phyloP scores from a whole-genome alignment of 257 asterid species.

The Rhazya stricta region DNA sequence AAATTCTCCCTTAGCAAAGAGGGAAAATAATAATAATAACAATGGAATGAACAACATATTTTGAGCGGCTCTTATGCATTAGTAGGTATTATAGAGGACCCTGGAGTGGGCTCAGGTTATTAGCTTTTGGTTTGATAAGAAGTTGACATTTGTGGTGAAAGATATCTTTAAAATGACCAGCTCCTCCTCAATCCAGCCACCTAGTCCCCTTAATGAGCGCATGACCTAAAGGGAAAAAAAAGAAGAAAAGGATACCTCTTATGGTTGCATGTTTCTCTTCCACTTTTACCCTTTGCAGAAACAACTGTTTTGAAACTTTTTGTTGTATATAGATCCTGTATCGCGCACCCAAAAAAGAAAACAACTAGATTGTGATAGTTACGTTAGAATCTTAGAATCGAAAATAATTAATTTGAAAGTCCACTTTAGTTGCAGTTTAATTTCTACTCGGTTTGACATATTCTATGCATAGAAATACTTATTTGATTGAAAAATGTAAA shows the following conservation, averaged over 20 bases:
- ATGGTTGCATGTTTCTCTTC: not conserved
- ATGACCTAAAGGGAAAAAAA: not conserved
- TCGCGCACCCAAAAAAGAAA: not conserved
- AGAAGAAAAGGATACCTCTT: not conserved
- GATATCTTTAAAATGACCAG: constrained; percentile 1
- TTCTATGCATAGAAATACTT: not conserved
- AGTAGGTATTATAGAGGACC: constrained; percentile 86
- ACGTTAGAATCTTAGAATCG: not conserved
- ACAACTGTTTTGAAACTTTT: constrained; percentile 2
- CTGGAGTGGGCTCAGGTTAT: constrained; percentile 64
- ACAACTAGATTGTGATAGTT: not conserved
- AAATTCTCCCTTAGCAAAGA: no score
- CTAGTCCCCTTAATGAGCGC: not conserved
- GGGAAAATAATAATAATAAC: no score
- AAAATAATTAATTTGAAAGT: not conserved
- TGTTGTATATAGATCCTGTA: not conserved
- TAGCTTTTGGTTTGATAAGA: constrained; percentile 78
- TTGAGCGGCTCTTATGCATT: no score
- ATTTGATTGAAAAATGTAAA: not conserved
- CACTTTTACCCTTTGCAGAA: not conserved
- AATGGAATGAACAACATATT: no score
- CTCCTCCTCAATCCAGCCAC: not conserved
- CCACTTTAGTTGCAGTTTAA: not conserved
- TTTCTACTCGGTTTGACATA: not conserved
- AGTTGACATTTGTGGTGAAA: constrained; percentile 31